Base-by-base conservation (phyloP, 2,329 filamentous ascomycete species). In the Venturia nashicola region DNA sequence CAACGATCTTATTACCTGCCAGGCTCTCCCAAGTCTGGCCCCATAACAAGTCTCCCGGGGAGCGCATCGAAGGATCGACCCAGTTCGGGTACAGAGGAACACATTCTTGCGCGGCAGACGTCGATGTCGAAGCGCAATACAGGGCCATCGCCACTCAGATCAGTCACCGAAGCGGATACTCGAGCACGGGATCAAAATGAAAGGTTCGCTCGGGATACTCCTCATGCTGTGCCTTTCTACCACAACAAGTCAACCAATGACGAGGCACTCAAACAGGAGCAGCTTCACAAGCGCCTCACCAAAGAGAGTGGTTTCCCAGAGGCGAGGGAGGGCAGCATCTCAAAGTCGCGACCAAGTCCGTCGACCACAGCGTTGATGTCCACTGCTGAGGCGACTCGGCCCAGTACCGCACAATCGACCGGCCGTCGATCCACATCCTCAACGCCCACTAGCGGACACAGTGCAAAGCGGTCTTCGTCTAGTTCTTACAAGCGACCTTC, bases 401-500 rank as follows among this genome's bases (percentile, higher is more conserved):
- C 51, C 32, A 27, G 51, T 20, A n/a, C 51, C 18, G 34, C 34
- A 18, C 54, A 42, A 34, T 57, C 63, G 12, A 54, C 54, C 16
- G 43, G 63, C 20, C 54, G 39, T 55, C 59, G 59, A 2, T 61
- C 59, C 16, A 34, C 40, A 20, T 46, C 64, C 27, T 64, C 64
- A 43, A 65, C 69, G 5, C 71, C 72, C 5, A 71, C 71, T 18
- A 68, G 71, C 48, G 66, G 72, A 9, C 71, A 75, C n/a, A 71
- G 67, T 42, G 69, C 68, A 36, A 71, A 72, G 34, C 71, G 73
- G 43, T 76, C 74, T 0, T 69, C 72, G 34, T 67, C 68, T 3
- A 75, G 73, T 64, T 63, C 71, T 27, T 68, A 70, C 27, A 68
- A 67, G 16, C 71, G 73, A 51, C 70, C 74, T 70, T 75, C 74